These are phyloP conservation scores for Hippophae tibetana DNA, from an alignment of 306 rosid genomes.

Conservation along the genomic window DNA sequence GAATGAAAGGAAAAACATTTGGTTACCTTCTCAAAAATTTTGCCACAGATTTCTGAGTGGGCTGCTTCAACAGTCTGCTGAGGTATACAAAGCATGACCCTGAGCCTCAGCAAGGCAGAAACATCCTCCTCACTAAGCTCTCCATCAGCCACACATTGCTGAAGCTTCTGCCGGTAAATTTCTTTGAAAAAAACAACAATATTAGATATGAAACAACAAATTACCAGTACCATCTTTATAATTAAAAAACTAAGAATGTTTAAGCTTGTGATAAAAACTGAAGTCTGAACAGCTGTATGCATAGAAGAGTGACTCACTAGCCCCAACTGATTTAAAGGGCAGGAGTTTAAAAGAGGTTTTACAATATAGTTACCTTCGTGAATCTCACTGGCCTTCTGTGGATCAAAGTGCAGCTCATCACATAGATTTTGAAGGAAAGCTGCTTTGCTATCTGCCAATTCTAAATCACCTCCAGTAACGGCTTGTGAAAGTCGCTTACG, in stretches of 20 bases:
- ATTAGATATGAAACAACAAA: constrained; percentile 24
- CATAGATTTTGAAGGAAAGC: constrained; percentile 88
- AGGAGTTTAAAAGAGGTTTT: not conserved
- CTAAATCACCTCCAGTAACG: constrained; percentile 59
- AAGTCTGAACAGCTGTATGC: not conserved
- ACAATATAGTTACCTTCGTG: constrained; percentile 59
- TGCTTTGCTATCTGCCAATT: constrained; percentile 91
- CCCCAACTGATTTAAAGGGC: too few species aligned
- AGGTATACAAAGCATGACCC: constrained; percentile 89
- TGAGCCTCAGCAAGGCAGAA: constrained; percentile 72
- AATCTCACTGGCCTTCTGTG: constrained; percentile 76
- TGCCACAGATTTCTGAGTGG: constrained; percentile 90
- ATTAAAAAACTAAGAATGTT: not conserved
- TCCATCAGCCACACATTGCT: constrained; percentile 83
- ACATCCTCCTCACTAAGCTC: constrained; percentile 74
- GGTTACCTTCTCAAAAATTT: constrained; percentile 83
- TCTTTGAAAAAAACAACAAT: constrained; percentile 32
- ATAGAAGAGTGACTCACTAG: not conserved
- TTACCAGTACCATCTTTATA: not conserved
- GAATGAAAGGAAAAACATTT: constrained; percentile 11
- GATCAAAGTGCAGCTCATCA: constrained; percentile 76
- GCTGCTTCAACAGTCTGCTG: constrained; percentile 84
- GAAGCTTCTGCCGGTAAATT: constrained; percentile 95
- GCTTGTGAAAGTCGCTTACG: constrained; percentile 73
- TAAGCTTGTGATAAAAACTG: not conserved